A percentile compares a stretch with the other conserved stretches of the same genome.
These are phyloP conservation scores for Ilex asprella DNA, from an alignment of 257 asterid genomes.

Conservation along the genomic window DNA sequence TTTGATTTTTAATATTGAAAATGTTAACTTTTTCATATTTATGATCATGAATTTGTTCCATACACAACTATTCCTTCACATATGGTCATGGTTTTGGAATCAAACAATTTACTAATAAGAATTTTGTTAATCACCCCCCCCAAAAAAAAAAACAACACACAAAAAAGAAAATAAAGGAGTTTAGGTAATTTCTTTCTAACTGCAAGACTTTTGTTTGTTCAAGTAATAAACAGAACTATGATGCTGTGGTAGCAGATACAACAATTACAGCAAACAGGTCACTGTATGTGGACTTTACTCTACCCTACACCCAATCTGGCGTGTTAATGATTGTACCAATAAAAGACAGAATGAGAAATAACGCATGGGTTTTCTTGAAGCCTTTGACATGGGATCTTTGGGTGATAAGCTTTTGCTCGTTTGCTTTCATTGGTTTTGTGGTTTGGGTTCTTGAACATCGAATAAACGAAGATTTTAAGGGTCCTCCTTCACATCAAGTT, in stretches of 20 bases:
- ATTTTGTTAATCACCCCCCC: no score
- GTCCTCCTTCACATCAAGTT: slow-evolving; percentile 26
- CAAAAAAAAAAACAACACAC: no score
- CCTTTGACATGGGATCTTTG: slow-evolving; percentile 25
- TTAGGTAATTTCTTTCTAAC: no score
- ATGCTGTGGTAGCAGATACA: slow-evolving; percentile 17
- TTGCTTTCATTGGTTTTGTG: slow-evolving; percentile 11
- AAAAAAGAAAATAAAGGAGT: no score
- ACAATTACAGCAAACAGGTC: slow-evolving; percentile 19
- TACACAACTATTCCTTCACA: no score
- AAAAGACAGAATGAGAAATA: background rate
- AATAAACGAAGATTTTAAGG: slow-evolving; percentile 19
- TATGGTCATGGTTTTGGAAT: no score
- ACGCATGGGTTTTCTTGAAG: slow-evolving; percentile 23
- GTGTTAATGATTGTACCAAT: slow-evolving; percentile 15
- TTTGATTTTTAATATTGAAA: no score
- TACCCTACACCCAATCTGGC: slow-evolving; percentile 19
- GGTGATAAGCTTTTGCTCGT: slow-evolving; percentile 17
- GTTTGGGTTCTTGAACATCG: slow-evolving; percentile 25
- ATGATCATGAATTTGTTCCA: no score
- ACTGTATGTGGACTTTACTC: slow-evolving; percentile 13
- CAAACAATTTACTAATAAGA: no score
- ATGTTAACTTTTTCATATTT: background rate
- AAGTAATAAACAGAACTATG: background rate
- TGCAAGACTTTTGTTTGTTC: background rate